A percentile compares a stretch with the other conserved stretches of the same genome.
phyloP scores from a whole-genome alignment of 129 eudicot genomes.

The Arctium minus region DNA sequence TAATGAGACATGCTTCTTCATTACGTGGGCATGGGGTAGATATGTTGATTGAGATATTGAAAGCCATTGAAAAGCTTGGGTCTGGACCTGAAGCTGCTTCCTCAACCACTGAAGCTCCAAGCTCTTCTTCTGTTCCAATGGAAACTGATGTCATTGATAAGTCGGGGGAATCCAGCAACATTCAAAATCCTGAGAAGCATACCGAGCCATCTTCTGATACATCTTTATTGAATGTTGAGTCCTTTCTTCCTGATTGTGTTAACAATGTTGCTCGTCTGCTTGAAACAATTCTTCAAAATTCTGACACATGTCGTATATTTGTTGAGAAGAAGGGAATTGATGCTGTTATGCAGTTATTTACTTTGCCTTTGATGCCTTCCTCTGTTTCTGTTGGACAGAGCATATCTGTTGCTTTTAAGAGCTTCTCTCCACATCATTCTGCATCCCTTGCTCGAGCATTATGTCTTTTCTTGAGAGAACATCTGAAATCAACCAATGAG shows the following conservation, averaged over 20 bases:
- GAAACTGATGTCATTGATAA: constrained; percentile 67
- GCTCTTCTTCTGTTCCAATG: constrained; percentile 77
- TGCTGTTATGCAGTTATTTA: constrained; percentile 76
- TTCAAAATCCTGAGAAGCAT: constrained; percentile 43
- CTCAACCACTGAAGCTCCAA: constrained; percentile 39
- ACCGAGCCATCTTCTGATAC: constrained; percentile 51
- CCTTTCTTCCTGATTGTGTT: constrained; percentile 80
- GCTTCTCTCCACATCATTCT: constrained; percentile 91
- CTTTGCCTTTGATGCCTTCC: constrained; percentile 70
- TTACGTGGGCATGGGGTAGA: constrained; percentile 93
- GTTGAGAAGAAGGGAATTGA: constrained; percentile 90
- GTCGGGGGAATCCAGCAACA: constrained; percentile 32
- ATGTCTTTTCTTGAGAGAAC: constrained; percentile 73
- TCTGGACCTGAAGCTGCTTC: constrained; percentile 52
- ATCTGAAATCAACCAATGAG: constrained; percentile 65
- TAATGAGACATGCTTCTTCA: constrained; percentile 91
- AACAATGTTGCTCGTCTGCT: constrained; percentile 88
- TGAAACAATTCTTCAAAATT: constrained; percentile 91
- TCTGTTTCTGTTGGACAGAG: constrained; percentile 86
- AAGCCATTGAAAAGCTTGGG: constrained; percentile 64
- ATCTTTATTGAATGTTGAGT: constrained; percentile 48
- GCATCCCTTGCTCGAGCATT: constrained; percentile 87
- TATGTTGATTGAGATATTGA: constrained; percentile 82
- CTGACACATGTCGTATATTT: constrained; percentile 89
- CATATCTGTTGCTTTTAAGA: constrained; percentile 80